phyloP scores from a whole-genome alignment of 2,329 filamentous ascomycete genomes.

The Aspergillus versicolor region DNA sequence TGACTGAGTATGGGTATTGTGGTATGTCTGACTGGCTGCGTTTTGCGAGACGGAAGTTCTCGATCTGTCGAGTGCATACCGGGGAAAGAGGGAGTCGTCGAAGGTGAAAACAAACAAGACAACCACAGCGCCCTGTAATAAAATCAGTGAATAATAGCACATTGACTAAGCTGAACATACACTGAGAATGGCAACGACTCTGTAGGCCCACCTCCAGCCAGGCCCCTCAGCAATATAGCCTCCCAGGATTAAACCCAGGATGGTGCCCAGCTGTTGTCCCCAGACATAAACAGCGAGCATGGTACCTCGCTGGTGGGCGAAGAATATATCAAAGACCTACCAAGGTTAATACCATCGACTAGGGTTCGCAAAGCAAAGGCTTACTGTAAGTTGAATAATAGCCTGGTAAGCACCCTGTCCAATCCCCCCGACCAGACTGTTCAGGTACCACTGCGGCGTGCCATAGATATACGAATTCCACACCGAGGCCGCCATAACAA shows the following conservation, averaged over 20 bases:
- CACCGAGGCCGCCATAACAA: slow-evolving; percentile 31
- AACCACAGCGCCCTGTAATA: slow-evolving; percentile 21
- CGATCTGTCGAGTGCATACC: slow-evolving; percentile 27
- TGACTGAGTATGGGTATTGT: too few relatives aligned
- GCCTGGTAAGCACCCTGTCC: slow-evolving; percentile 34
- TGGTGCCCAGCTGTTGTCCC: slow-evolving; percentile 41
- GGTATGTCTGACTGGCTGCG: too few relatives aligned
- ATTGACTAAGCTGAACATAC: slow-evolving; percentile 3
- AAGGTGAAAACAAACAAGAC: slow-evolving; percentile 33
- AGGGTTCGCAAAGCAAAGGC: background rate
- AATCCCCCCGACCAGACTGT: slow-evolving; percentile 20
- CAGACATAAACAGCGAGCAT: slow-evolving; percentile 41
- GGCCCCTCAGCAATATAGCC: slow-evolving; percentile 36
- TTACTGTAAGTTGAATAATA: slow-evolving; percentile 39
- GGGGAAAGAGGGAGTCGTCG: slow-evolving; percentile 38
- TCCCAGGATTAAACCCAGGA: slow-evolving; percentile 38
- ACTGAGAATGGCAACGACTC: slow-evolving; percentile 33
- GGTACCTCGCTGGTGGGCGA: slow-evolving; percentile 37
- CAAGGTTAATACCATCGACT: background rate
- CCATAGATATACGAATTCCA: slow-evolving; percentile 31
- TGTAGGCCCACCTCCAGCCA: slow-evolving; percentile 37
- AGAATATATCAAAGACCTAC: slow-evolving; percentile 41
- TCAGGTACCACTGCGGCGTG: slow-evolving; percentile 32
- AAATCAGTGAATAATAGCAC: background rate
- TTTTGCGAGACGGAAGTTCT: background rate